Evolutionary conservation across 257 asterid genomes (phyloP).

Genomic region (Capsicum baccatum): DNA sequence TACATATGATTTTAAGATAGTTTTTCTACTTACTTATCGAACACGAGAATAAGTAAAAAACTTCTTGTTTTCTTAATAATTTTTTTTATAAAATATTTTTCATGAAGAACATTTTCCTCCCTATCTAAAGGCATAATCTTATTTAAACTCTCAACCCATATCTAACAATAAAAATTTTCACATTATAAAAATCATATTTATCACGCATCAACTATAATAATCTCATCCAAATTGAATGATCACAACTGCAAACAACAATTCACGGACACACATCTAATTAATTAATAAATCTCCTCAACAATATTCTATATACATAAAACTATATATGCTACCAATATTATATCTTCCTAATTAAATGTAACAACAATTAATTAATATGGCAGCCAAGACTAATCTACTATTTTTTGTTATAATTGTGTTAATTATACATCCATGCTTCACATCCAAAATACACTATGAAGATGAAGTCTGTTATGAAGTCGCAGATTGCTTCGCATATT

Average conservation of each 20-base stretch:
- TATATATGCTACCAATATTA: background rate
- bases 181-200: background rate
- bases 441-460: background rate
- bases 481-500: background rate
- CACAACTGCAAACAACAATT: background rate
- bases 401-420: background rate
- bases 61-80: no score
- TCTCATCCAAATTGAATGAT: constrained; percentile 6
- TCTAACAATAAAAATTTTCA: no score
- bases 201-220: background rate
- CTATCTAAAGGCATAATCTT: no score
- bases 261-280: background rate
- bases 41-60: no score
- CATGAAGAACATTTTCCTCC: no score
- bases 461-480: background rate
- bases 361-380: background rate
- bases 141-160: no score
- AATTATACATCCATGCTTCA: background rate
- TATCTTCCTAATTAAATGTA: background rate
- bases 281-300: background rate
- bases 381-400: background rate
- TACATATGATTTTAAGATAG: no score
- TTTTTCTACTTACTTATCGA: no score
- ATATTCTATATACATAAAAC: background rate
- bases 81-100: no score